Percentiles rank a stretch among this genome's conserved stretches.
phyloP scores from a whole-genome alignment of 1,139 yeast genomes.

The Magnusiomyces tetraspermus region DNA sequence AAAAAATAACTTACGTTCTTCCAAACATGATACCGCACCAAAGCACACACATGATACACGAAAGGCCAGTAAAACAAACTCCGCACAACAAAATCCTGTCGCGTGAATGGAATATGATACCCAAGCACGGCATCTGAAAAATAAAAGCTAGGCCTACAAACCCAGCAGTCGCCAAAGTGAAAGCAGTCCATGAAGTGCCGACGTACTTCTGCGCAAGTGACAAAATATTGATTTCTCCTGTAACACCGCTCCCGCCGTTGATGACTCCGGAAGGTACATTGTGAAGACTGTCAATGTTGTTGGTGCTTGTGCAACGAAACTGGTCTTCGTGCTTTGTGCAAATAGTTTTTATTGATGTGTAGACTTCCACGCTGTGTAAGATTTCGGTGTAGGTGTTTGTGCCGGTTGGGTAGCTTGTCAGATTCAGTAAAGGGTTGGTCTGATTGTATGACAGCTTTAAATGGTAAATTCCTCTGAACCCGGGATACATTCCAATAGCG shows the following conservation, averaged over 20 bases:
- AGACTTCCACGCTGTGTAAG: conserved; percentile 5
- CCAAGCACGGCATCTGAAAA: background rate
- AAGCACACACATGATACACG: background rate
- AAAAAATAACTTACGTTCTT: background rate
- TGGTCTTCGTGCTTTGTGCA: conserved; percentile 9
- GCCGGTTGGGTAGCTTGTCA: background rate
- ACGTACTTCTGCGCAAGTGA: background rate
- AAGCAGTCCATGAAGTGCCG: background rate
- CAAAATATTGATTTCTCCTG: background rate
- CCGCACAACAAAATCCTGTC: background rate
- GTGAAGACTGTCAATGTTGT: background rate
- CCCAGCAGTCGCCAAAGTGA: background rate
- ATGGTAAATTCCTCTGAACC: background rate
- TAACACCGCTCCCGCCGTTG: background rate
- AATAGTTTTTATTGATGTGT: background rate
- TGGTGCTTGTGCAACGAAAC: conserved; percentile 2
- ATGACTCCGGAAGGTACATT: too few species aligned
- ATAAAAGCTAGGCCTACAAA: background rate
- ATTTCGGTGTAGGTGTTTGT: background rate
- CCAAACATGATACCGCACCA: background rate
- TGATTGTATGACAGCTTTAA: background rate
- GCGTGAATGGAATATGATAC: background rate
- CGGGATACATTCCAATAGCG: background rate
- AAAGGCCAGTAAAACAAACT: background rate
- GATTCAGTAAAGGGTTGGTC: background rate